A percentile compares a stretch with the other conserved stretches of the same genome.
Conservation (phyloP, 768 basidiomycete species). For the Kwoniella sp. region DNA sequence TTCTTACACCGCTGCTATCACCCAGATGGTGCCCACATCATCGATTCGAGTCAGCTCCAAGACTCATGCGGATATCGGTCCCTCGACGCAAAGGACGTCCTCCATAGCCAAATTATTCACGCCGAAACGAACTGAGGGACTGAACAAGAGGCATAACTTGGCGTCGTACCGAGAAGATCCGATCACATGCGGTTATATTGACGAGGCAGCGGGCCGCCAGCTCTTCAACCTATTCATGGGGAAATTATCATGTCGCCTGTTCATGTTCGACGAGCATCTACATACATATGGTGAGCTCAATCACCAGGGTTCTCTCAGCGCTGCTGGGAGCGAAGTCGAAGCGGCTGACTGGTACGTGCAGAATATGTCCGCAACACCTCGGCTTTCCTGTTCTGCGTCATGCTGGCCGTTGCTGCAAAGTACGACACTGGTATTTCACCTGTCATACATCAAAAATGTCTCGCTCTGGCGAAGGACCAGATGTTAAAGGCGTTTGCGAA, state of each 20-base stretch:
- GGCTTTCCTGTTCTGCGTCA: conserved; percentile 22
- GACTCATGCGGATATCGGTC: conserved; percentile 14
- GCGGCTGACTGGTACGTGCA: too few relatives aligned
- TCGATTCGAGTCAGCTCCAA: background rate
- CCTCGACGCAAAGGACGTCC: conserved; percentile 11
- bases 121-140: background rate
- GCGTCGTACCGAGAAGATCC: conserved; percentile 16
- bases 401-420: conserved; percentile 15
- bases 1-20: background rate
- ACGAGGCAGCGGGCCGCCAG: conserved; percentile 3
- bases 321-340: too few relatives aligned
- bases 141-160: background rate
- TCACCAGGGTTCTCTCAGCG: too few relatives aligned
- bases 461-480: conserved; percentile 18
- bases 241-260: conserved; percentile 9
- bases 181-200: conserved; percentile 19
- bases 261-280: conserved; percentile 11
- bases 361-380: conserved; percentile 17
- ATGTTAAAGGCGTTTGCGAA: conserved; percentile 13
- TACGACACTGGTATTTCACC: conserved; percentile 4
- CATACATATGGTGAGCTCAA: conserved; percentile 11
- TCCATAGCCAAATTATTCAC: conserved; percentile 15
- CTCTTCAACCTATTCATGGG: conserved; percentile 16
- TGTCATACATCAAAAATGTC: conserved; percentile 8
- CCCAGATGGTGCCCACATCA: background rate